Base-by-base conservation (phyloP, 345 rosid genomes). In the Pseudoturritis turrita region DNA sequence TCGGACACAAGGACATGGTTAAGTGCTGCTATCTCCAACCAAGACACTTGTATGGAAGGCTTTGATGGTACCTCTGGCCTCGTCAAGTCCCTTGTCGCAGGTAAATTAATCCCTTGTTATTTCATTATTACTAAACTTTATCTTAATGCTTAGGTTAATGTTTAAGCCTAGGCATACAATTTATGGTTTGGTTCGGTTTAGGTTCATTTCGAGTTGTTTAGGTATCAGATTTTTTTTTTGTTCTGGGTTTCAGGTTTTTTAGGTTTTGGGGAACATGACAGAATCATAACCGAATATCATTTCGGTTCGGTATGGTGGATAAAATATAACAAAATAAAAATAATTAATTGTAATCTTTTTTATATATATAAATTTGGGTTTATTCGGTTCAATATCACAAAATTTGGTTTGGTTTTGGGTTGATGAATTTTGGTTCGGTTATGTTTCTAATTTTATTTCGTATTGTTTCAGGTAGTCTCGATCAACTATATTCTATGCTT, bases 1-100 rank as follows among this genome's bases (percentile, higher is more conserved):
- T 85, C 83, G 10, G 97, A 94, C 76, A 68, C 89, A 35, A 82
- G 81, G 77, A 81, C 96, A 62, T 94, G 94, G 84, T 79, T 94
- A 39, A 84, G 96, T 62, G 98, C 97, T 37, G 87, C 98, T 39
- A 78, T 94, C 11, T 76, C 86, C 13, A 88, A 94, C 71, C 92
- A 89, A 76, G 91, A 86, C 73, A 94, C 98, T 35, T 94, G 98
- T 81, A 79, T 75, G 28, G 98, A 94, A 36, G 97, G 95, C 56
- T 85, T 80, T 43, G 92, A 81, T 0, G 90, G 87, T 23, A 86
- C 95, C 6, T 82, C 65, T 47, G 65, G 88, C 68, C 45, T 85
- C 2, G 88, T 80, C 19, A 85, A 83, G 73, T 23, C 63, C 6
- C 77, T 87, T 12, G 77, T 88, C 29, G 62, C 83, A 13, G 89